Evolutionary conservation across 192 early-diverging fungal genomes (phyloP), one percentile per base, ranked within the genome.

Genomic region (Coemansia sp.): DNA sequence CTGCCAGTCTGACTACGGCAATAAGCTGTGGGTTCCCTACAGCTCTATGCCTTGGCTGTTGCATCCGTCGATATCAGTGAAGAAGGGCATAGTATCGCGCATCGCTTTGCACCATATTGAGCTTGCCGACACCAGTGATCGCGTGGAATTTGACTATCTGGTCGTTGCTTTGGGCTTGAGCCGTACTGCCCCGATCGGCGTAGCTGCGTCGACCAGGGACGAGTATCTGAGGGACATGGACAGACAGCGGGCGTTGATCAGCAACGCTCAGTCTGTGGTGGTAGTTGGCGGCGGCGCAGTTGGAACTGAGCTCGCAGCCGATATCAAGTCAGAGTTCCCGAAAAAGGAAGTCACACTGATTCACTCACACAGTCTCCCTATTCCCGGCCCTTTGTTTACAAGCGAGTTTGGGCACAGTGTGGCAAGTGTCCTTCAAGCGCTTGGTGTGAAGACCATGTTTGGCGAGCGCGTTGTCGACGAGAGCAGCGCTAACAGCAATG

Each of bases 261-360:
- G 68, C 17, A 64, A 74, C n/a, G 78, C 89, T 7, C 66, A 85
- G 38, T 85, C 80, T 3, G 75, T 91, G n/a, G 64, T 91, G 3
- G 70, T 94, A 11, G 85, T 90, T 37, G 93, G 93, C 14, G 93
- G 86, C 6, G 93, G 93, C 19, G 89, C 90, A 17, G 88, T 90
- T 8, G 94, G 91, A 25, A 70, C 90, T 15, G 93, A 95, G 72
- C 57, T 93, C 48, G 90, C 90, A 0, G 90, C 85, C 0, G 94
- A 95, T 65, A 57, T 84, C 42, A 78, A 78, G 44, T 62, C 77
- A 1, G 77, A 71, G 17, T 80, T 68, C 44, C 75, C 77, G 11
- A 45, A 80, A 1, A 84, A 84, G 44, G 62, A 76, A 2, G 50
- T 84, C 37, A 75, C 70, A 1, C 57, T 84, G 41, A 64, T 84